Evolutionary conservation across 2,329 filamentous ascomycete species (phyloP), one percentile per base, ranked within the genome.

Genomic region (Ceratocystis huliohia): DNA sequence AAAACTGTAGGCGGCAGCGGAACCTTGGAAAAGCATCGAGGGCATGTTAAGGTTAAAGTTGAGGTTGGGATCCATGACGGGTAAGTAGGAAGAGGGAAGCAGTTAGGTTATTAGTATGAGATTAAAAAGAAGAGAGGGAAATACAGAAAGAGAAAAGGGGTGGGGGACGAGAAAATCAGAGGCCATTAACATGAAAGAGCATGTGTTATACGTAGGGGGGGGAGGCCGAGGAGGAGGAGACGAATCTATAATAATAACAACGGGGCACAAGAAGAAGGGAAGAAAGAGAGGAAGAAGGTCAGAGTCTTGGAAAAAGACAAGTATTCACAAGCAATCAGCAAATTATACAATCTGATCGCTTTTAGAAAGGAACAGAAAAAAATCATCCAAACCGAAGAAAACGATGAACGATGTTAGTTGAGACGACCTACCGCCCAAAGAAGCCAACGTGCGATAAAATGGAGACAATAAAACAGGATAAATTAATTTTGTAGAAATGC

Each of bases 51-150:
- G 50, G 63, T 65, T 57, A 25, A 57, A 57, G 53, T 61, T 61
- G 25, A 61, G 48, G 33, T 53, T 67, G 13, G 65, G 62, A 62
- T 67, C 65, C 65, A 64, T 67, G 57, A 30, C 48, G n/a, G 41
- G 45, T 17, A 50, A 50, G 22, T n/a, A 22, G 46, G 46, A 50
- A 20, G 30, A 37, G 37, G 28, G 20, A 61, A 61, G 37, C 30
- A 37, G 28, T 13, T 37, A 3, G 10, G 33, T 6, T 22, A 37
- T 17, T 37, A 20, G n/a, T 37, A 44, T 33, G 59, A 45, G 22
- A 37, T 33, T 33, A 7, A 57, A 13, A 57, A 57, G 33, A 33
- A 57, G 3, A 33, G n/a, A 30, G 28, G 33, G 53, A 57, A 28
- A 28, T 8, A 57, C 15, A 57, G 25, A 57, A 15, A 50, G 46